These are phyloP conservation scores for Ganoderma leucocontextum DNA, from an alignment of 1,284 basidiomycete genomes.

Conservation along the genomic window DNA sequence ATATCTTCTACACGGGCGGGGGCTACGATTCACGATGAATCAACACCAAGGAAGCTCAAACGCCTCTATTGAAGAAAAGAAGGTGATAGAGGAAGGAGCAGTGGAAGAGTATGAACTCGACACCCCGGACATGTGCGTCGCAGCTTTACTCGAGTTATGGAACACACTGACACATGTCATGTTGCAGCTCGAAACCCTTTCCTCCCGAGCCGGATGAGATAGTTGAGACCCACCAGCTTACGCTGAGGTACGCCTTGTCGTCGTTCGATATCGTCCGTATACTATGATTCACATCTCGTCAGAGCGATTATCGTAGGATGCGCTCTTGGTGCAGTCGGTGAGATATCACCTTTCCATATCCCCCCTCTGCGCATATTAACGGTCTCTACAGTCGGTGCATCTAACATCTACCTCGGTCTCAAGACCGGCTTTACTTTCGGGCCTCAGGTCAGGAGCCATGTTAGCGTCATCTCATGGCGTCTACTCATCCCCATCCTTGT, in stretches of 20 bases:
- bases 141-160: too few relatives aligned
- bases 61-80: conserved; percentile 18
- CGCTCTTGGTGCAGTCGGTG: conserved; percentile 62
- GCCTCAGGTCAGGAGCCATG: conserved; percentile 46
- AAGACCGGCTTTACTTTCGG: conserved; percentile 78
- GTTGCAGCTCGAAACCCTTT: conserved; percentile 49
- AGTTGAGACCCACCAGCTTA: conserved; percentile 64
- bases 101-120: conserved; percentile 17
- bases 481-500: conserved; percentile 2
- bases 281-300: neutral
- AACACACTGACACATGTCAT: neutral
- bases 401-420: conserved; percentile 65
- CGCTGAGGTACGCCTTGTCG: conserved; percentile 46
- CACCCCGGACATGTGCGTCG: conserved; percentile 20
- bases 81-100: neutral
- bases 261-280: neutral
- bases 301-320: conserved; percentile 69
- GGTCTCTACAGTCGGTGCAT: conserved; percentile 31
- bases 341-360: conserved; percentile 21
- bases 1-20: neutral
- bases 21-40: neutral
- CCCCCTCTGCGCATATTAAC: neutral
- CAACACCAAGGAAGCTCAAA: conserved; percentile 13
- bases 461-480: neutral
- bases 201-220: conserved; percentile 58